Conservation (phyloP, 208 protist genomes). For the Trypanosoma vivax region DNA sequence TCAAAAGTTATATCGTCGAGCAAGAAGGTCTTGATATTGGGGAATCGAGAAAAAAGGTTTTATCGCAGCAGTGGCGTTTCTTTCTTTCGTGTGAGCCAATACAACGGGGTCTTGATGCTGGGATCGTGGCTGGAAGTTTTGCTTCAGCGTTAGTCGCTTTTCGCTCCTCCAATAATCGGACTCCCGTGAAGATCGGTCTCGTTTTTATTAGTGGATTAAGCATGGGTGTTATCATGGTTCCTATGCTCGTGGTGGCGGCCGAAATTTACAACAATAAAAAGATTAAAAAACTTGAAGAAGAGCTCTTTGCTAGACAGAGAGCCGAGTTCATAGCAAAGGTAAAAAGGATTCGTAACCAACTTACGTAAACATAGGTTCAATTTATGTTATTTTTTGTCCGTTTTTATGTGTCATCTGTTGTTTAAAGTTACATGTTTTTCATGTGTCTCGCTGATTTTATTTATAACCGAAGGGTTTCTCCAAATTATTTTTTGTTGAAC, state of each 20-base stretch:
- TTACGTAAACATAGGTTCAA: background rate
- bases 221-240: slow-evolving; percentile 54
- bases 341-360: slow-evolving; percentile 4
- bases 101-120: slow-evolving; percentile 74
- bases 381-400: slow-evolving; percentile 11
- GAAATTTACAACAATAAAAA: slow-evolving; percentile 63
- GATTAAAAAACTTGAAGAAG: slow-evolving; percentile 68
- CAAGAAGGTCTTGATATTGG: slow-evolving; percentile 78
- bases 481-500: too few relatives aligned
- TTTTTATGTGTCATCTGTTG: background rate
- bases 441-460: too few relatives aligned
- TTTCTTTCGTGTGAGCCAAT: slow-evolving; percentile 80
- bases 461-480: too few relatives aligned
- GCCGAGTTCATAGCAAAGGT: slow-evolving; percentile 44
- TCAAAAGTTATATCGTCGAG: slow-evolving; percentile 82
- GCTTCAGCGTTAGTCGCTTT: slow-evolving; percentile 56
- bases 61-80: slow-evolving; percentile 83
- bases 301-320: slow-evolving; percentile 70
- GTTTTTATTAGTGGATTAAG: slow-evolving; percentile 68
- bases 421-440: too few relatives aligned
- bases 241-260: slow-evolving; percentile 51
- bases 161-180: slow-evolving; percentile 45
- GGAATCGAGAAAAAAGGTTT: slow-evolving; percentile 30
- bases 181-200: slow-evolving; percentile 55
- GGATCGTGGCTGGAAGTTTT: slow-evolving; percentile 73